Evolutionary conservation across 75 land plant species (phyloP), one percentile per base, ranked within the genome.

Genomic region (Adiantum capillusveneris): DNA sequence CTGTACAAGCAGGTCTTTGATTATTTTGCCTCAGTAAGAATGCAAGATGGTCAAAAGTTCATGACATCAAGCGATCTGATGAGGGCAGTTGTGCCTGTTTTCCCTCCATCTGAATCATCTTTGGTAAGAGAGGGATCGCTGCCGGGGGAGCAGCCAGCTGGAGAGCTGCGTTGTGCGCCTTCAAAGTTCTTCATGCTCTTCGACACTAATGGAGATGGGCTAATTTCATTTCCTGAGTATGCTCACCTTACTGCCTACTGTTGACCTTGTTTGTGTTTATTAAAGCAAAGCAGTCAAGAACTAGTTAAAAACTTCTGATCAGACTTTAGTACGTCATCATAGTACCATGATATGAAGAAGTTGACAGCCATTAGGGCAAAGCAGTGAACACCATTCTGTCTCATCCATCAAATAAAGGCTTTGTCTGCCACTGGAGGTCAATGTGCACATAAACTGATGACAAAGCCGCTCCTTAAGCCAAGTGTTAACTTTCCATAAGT

Each of bases 51-150:
- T 29, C 87, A 82, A 46, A 7, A 69, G 12, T 74, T 80, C 25
- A 92, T 92, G 97, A 73, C 75, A 54, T 83, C 87, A 11, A 80
- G 83, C 26, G 98, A 93, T 65, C 53, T 93, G 27, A 85, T 93
- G 98, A 57, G 98, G 20, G 98, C 98, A 25, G 63, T 83, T 44
- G 83, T 93, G 62, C 90, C 98, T 66, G 98, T 93, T 24, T 89
- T 88, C 36, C 98, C 98, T 60, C 87, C 98, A 49, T 80, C 90
- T 26, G 98, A 83, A 59, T 89, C 90, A 25, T 27, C 74, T 26
- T 31, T 67, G 39, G 72, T 89, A 14, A 74, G 96, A 67, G 84
- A 79, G 45, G 97, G 97, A 18, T 63, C 60, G 64, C 63, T 92
- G 28, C 64, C 63, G 51, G 97, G 97, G 58, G 97, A 92, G 59